Evolutionary conservation across 257 asterid genomes (phyloP).

Genomic region (Fraxinus americana): DNA sequence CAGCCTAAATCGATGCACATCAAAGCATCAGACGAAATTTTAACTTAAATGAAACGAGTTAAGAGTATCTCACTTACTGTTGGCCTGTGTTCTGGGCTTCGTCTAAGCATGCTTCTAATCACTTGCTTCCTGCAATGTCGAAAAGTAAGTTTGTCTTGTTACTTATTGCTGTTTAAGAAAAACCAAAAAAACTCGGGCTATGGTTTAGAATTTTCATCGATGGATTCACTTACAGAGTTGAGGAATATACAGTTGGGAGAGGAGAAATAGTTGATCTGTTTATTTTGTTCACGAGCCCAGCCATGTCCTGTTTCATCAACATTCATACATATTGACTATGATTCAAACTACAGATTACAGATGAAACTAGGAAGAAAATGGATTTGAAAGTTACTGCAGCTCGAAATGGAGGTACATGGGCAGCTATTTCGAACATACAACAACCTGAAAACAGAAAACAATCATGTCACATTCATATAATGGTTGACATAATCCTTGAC

Average conservation of each 20-base stretch:
- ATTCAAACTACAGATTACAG: neutral
- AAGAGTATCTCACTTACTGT: constrained; percentile 50
- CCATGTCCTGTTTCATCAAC: constrained; percentile 67
- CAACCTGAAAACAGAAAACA: constrained; percentile 52
- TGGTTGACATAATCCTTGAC: too few relatives aligned
- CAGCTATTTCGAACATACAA: constrained; percentile 91
- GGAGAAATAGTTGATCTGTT: constrained; percentile 78
- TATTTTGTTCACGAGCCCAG: constrained; percentile 71
- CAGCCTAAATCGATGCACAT: constrained; percentile 50
- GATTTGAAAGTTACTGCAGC: constrained; percentile 61
- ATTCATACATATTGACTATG: neutral
- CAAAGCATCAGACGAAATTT: constrained; percentile 12
- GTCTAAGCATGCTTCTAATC: constrained; percentile 84
- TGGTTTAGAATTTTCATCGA: neutral
- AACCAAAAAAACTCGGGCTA: too few relatives aligned
- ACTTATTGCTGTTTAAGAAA: neutral
- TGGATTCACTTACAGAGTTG: constrained; percentile 57
- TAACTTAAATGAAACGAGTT: neutral
- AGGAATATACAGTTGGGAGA: constrained; percentile 74
- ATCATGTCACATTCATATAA: too few relatives aligned
- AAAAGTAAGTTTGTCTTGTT: neutral
- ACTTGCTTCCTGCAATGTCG: constrained; percentile 59
- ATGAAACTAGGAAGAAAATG: neutral
- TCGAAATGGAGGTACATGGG: constrained; percentile 78
- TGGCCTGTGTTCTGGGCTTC: constrained; percentile 80